phyloP scores from a whole-genome alignment of 352 stramenopile genomes.

The Halophytophthora batemanensis region DNA sequence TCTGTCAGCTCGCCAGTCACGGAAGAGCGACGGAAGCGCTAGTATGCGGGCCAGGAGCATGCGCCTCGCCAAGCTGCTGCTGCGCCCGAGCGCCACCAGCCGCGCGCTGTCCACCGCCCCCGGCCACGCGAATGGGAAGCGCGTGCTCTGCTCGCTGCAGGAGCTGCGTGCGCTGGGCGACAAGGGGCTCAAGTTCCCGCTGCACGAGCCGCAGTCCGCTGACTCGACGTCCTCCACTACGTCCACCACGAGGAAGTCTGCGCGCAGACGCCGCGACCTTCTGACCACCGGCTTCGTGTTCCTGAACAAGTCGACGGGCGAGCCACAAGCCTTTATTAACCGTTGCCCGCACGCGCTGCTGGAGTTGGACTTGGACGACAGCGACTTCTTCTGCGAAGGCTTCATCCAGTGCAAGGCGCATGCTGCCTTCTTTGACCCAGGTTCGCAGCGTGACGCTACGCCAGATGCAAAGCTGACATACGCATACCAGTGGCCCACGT shows the following conservation, averaged over 20 bases:
- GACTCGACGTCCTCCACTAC: conserved; percentile 1
- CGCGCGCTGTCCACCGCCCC: conserved; percentile 18
- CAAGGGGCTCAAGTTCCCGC: conserved; percentile 60
- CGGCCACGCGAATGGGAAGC: conserved; percentile 1
- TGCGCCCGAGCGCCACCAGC: conserved; percentile 10
- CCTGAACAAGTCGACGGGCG: conserved; percentile 34
- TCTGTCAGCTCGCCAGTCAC: no score
- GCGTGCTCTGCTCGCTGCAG: conserved; percentile 57
- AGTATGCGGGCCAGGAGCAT: not conserved
- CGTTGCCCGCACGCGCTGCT: conserved; percentile 65
- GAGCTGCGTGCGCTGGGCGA: conserved; percentile 39
- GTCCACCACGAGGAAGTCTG: not conserved
- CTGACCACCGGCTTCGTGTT: conserved; percentile 65
- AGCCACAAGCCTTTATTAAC: conserved; percentile 61
- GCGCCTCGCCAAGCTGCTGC: conserved; percentile 7
- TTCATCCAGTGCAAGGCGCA: conserved; percentile 83
- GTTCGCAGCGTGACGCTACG: conserved; percentile 14
- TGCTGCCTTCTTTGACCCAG: conserved; percentile 75
- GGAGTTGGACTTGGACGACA: conserved; percentile 78
- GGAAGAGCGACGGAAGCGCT: no score
- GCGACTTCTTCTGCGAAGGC: conserved; percentile 76
- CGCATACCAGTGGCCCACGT: not conserved
- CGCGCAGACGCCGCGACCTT: conserved; percentile 22
- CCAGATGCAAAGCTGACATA: not conserved
- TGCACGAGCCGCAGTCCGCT: conserved; percentile 15